A percentile compares a stretch with the other conserved stretches of the same genome.
These are phyloP conservation scores for Yamadazyma kanchanaburiensis DNA, from an alignment of 1,139 yeast species.

Conservation along the genomic window DNA sequence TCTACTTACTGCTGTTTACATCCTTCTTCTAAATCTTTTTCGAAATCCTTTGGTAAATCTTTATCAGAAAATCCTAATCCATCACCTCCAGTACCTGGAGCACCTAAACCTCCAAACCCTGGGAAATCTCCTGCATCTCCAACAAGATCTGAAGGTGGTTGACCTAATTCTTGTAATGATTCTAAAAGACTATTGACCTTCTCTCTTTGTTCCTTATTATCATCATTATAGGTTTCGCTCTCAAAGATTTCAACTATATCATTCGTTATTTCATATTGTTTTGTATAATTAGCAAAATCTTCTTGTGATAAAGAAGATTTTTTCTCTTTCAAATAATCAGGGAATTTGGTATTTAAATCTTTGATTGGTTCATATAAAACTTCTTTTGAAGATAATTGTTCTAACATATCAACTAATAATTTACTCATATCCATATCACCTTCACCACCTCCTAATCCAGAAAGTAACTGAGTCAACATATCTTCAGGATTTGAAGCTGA, in stretches of 20 bases:
- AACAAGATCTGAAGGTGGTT: conserved; percentile 80
- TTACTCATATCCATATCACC: conserved; percentile 55
- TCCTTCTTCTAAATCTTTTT: conserved; percentile 40
- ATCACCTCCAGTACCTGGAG: conserved; percentile 22
- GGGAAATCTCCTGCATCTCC: conserved; percentile 65
- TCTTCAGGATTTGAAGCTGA: conserved; percentile 53
- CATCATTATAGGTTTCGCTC: conserved; percentile 49
- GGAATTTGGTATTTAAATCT: conserved; percentile 70
- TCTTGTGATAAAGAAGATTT: conserved; percentile 41
- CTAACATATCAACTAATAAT: conserved; percentile 72
- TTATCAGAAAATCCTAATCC: conserved; percentile 38
- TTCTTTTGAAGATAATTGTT: conserved; percentile 81
- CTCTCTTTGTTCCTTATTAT: conserved; percentile 47
- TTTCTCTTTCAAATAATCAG: conserved; percentile 56
- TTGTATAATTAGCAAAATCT: conserved; percentile 48
- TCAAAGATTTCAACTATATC: conserved; percentile 60
- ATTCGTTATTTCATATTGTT: conserved; percentile 53
- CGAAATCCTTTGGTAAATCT: conserved; percentile 48
- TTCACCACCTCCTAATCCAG: conserved; percentile 23
- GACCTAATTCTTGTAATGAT: conserved; percentile 75
- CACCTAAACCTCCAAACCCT: conserved; percentile 43
- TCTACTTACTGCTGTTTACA: conserved; percentile 26
- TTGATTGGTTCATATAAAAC: conserved; percentile 86
- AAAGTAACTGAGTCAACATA: conserved; percentile 51
- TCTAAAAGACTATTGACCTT: conserved; percentile 59